These are phyloP conservation scores for Tricholoma sp. DNA, from an alignment of 768 basidiomycete genomes.

Conservation along the genomic window DNA sequence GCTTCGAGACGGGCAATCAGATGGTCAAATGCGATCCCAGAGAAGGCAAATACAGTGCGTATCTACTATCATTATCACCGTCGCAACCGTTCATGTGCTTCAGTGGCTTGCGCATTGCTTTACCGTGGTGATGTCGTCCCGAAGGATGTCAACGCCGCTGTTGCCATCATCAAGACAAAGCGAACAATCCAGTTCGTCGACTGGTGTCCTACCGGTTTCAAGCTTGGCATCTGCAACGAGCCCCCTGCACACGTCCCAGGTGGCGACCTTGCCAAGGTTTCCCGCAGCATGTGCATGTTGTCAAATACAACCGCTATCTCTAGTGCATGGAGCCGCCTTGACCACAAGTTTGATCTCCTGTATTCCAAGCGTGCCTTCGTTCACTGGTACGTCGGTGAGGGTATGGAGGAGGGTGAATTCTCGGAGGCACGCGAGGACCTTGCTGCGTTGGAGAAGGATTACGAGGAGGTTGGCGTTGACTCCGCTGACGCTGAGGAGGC, in stretches of 20 bases:
- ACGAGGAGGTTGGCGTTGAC: slow-evolving; percentile 72
- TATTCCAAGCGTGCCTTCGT: slow-evolving; percentile 95
- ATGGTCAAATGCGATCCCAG: slow-evolving; percentile 95
- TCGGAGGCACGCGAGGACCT: slow-evolving; percentile 98
- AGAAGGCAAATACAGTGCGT: slow-evolving; percentile 96
- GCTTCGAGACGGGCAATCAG: slow-evolving; percentile 95
- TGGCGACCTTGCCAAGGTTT: slow-evolving; percentile 91
- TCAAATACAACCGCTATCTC: slow-evolving; percentile 94
- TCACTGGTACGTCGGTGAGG: slow-evolving; percentile 98
- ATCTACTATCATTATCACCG: neutral
- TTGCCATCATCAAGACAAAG: slow-evolving; percentile 95
- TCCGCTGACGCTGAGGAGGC: slow-evolving; percentile 48
- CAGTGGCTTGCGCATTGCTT: slow-evolving; percentile 87
- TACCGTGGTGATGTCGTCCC: slow-evolving; percentile 97
- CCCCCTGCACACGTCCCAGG: slow-evolving; percentile 88
- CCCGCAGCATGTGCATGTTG: slow-evolving; percentile 95
- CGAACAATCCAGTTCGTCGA: slow-evolving; percentile 97
- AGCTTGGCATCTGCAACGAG: slow-evolving; percentile 98
- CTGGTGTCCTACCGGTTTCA: slow-evolving; percentile 98
- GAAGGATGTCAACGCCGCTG: slow-evolving; percentile 92
- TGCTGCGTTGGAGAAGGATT: slow-evolving; percentile 98
- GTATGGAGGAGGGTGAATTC: slow-evolving; percentile 99
- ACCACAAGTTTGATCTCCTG: slow-evolving; percentile 98
- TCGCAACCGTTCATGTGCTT: slow-evolving; percentile 9
- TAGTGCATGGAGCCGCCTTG: slow-evolving; percentile 86